These are phyloP conservation scores for Rhododendron vialii DNA, from an alignment of 148 eudicot genomes.

Conservation along the genomic window DNA sequence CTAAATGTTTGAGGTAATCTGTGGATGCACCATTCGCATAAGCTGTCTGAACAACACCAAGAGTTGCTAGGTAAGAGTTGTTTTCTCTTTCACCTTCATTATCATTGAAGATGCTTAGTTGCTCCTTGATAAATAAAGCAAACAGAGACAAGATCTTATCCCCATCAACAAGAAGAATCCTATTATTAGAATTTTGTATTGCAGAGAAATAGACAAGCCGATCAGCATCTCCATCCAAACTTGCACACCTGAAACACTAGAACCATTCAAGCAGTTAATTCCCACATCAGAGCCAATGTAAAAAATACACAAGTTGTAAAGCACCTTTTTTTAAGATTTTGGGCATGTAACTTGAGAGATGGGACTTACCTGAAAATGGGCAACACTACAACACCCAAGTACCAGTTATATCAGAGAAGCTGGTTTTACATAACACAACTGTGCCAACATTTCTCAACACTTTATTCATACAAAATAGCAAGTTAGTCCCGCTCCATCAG, in stretches of 20 bases:
- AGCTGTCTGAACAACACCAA: constrained; percentile 90
- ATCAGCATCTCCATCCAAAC: constrained; percentile 98
- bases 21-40: constrained; percentile 98
- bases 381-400: not conserved
- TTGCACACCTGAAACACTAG: constrained; percentile 89
- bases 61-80: constrained; percentile 31
- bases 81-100: constrained; percentile 22
- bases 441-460: not conserved
- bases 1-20: constrained; percentile 67
- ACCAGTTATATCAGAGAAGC: not conserved
- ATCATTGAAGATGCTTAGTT: constrained; percentile 42
- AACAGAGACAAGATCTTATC: constrained; percentile 89
- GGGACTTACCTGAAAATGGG: not conserved
- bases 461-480: not conserved
- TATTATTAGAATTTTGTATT: constrained; percentile 40
- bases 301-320: not conserved
- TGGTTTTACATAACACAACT: too few relatives aligned
- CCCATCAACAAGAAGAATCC: constrained; percentile 83
- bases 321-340: not conserved
- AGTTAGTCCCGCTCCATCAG: not conserved
- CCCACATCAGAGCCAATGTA: not conserved
- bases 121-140: constrained; percentile 73
- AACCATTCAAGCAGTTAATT: constrained; percentile 33
- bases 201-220: constrained; percentile 82
- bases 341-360: not conserved